Conservation (phyloP, 495 filamentous ascomycete species). For the Sphaerosporella brunnea region DNA sequence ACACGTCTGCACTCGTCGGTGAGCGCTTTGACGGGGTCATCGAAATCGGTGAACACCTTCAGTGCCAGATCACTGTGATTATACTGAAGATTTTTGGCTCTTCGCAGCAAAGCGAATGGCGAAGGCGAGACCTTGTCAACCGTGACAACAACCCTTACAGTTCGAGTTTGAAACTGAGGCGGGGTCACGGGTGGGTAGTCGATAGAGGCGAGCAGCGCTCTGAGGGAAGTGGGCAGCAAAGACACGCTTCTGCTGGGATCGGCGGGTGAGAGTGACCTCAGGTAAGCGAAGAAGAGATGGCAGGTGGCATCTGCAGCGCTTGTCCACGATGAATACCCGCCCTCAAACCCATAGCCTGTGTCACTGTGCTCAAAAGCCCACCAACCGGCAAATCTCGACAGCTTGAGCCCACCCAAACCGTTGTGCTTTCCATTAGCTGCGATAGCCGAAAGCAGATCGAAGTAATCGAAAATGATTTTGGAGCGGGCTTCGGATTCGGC, state of each 20-base stretch:
- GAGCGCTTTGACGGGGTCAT: constrained; percentile 72
- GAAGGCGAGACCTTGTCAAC: constrained; percentile 91
- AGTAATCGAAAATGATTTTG: constrained; percentile 89
- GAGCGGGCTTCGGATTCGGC: constrained; percentile 74
- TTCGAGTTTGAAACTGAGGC: constrained; percentile 56
- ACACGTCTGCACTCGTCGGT: constrained; percentile 90
- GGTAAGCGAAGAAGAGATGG: constrained; percentile 93
- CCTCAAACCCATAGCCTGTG: constrained; percentile 79
- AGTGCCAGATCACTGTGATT: constrained; percentile 69
- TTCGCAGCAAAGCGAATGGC: constrained; percentile 74
- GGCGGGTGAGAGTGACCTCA: constrained; percentile 64
- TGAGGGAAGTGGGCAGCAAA: constrained; percentile 79
- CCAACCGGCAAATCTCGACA: constrained; percentile 92
- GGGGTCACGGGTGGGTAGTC: constrained; percentile 83
- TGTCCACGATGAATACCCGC: constrained; percentile 76
- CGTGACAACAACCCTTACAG: constrained; percentile 86
- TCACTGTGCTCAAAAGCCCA: constrained; percentile 94
- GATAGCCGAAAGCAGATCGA: constrained; percentile 73
- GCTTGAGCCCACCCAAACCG: constrained; percentile 79
- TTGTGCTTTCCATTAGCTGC: constrained; percentile 71
- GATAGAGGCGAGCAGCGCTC: constrained; percentile 75
- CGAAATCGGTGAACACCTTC: constrained; percentile 66
- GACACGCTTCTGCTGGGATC: constrained; percentile 49
- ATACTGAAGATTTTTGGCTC: constrained; percentile 90
- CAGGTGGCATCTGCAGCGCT: constrained; percentile 86